Evolutionary conservation across 257 asterid species (phyloP), one percentile per base, ranked within the genome.

Genomic region (Scutellaria galericulata): DNA sequence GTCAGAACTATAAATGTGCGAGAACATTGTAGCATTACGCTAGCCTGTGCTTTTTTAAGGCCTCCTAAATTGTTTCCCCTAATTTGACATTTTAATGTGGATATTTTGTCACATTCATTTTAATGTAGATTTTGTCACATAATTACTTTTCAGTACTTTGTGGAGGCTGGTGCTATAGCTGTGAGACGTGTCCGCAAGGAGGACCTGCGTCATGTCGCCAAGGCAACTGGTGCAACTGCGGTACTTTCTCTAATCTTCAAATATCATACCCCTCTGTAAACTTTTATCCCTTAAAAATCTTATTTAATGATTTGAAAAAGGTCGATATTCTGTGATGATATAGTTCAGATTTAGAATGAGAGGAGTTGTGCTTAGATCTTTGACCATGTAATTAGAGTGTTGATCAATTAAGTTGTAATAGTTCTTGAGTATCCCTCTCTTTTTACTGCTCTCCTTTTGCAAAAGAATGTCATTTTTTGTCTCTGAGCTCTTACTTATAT

Each of bases 121-220:
- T 66, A 31, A 18, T 18, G 18, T 18, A 18, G 18, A 45, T 60
- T 9, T 15, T 52, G 20, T 20, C 68, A 45, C 72, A 24, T 66
- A 31, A 24, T 24, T 52, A 3, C 65, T 80, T 76, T 77, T 64
- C 91, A 92, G 98, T 92, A 90, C 85, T 90, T 92, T 68, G 98
- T 92, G 75, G 98, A 92, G 79, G 96, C 96, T 77, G 96, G 97
- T 68, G 96, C 98, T 1, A 92, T 90, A 82, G 98, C 98, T 37
- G 98, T 90, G 45, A 88, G 96, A 64, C 96, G 96, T 73, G 97
- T 92, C 50, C 97, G 93, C 68, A 92, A 92, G 82, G 98, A 92
- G 42, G 98, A 92, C 78, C 77, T 92, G 60, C 90, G 98, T 77
- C 97, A 92, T 70, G 97, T 92, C 75, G 98, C 98, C 78, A 92